phyloP scores from a whole-genome alignment of 495 filamentous ascomycete species.

The Xylaria scruposa region DNA sequence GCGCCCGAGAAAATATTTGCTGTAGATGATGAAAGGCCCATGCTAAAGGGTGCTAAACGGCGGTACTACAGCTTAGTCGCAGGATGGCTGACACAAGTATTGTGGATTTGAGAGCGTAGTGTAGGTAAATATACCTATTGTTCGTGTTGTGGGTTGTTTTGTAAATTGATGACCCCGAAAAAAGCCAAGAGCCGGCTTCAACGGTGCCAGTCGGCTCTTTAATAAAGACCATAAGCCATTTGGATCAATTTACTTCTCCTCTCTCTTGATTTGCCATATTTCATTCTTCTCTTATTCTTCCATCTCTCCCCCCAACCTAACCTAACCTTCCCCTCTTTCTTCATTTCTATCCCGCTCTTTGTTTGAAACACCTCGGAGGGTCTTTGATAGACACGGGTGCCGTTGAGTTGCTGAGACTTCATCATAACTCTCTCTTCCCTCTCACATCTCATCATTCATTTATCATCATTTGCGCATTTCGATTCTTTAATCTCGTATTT shows the following conservation, averaged over 20 bases:
- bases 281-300: conserved; percentile 13
- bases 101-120: not conserved
- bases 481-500: conserved; percentile 19
- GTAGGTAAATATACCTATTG: not conserved
- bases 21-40: not conserved
- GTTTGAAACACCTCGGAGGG: conserved; percentile 20
- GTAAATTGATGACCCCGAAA: not conserved
- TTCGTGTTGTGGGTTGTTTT: not conserved
- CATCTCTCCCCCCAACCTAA: not conserved
- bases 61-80: not conserved
- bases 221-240: conserved; percentile 19
- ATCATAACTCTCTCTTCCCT: conserved; percentile 11
- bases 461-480: conserved; percentile 14
- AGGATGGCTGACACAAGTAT: conserved; percentile 2
- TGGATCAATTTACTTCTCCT: not conserved
- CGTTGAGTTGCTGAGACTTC: conserved; percentile 7
- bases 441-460: not conserved
- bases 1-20: not conserved
- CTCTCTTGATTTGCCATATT: conserved; percentile 16
- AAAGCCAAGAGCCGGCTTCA: conserved; percentile 12
- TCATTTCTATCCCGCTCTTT: conserved; percentile 24
- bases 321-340: conserved; percentile 1
- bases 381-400: conserved; percentile 24
- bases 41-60: not conserved
- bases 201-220: conserved; percentile 4